phyloP scores from a whole-genome alignment of 1,284 basidiomycete species.

The Irpex lacteus region DNA sequence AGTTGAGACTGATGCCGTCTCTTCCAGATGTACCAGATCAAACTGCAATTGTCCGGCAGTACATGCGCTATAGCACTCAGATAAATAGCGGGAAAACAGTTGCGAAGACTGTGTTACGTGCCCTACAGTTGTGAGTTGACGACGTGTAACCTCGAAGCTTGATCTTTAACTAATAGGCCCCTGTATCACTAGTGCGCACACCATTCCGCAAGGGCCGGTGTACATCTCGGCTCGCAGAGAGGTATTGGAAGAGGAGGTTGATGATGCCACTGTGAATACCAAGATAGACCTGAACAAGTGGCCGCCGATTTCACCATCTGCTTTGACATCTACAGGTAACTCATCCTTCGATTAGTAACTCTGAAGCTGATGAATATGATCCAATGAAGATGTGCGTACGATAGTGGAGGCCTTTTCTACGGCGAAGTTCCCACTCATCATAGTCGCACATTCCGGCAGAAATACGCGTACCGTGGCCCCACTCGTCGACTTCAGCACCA shows the following conservation, averaged over 20 bases:
- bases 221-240: constrained; percentile 74
- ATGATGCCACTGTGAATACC: constrained; percentile 31
- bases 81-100: constrained; percentile 52
- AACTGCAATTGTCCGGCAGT: constrained; percentile 63
- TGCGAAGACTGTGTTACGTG: constrained; percentile 48
- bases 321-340: constrained; percentile 46
- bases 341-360: not conserved
- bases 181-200: constrained; percentile 45
- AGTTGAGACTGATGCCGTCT: not conserved
- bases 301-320: constrained; percentile 48
- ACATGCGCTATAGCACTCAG: constrained; percentile 65
- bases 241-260: constrained; percentile 63
- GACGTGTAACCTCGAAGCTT: not conserved
- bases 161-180: not conserved
- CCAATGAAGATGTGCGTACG: constrained; percentile 34
- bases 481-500: constrained; percentile 46
- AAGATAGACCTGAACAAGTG: constrained; percentile 38
- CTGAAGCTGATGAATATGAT: constrained; percentile 2
- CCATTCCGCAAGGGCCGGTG: constrained; percentile 67
- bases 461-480: constrained; percentile 46
- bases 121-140: constrained; percentile 55
- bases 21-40: constrained; percentile 64
- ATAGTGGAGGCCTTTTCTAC: constrained; percentile 49
- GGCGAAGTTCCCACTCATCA: constrained; percentile 57
- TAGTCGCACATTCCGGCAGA: constrained; percentile 63